Percentiles rank a stretch among this genome's conserved stretches.
Evolutionary conservation across 805 yeast species (phyloP).

Genomic region (Hanseniaspora lindneri): DNA sequence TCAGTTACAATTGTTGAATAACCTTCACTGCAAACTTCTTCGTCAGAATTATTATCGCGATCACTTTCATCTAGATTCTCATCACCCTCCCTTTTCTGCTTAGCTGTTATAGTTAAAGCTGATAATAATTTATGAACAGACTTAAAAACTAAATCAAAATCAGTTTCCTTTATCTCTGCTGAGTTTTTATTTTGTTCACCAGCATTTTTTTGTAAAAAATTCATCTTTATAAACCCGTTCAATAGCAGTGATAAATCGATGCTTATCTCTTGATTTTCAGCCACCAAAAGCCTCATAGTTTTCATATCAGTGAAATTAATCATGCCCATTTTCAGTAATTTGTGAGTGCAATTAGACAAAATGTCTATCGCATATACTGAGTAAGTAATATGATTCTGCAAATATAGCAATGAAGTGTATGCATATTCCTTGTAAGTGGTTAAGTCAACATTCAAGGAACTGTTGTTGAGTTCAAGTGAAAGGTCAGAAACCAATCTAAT

Average conservation of each 20-base stretch:
- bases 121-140: slow-evolving; percentile 11
- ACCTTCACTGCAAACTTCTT: too few relatives aligned
- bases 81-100: too few relatives aligned
- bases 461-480: slow-evolving; percentile 13
- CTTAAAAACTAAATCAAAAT: slow-evolving; percentile 12
- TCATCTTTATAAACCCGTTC: slow-evolving; percentile 13
- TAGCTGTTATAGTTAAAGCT: slow-evolving; percentile 3
- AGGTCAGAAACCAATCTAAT: slow-evolving; percentile 7
- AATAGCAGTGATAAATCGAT: slow-evolving; percentile 6
- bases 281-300: not conserved
- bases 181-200: not conserved
- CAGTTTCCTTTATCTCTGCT: slow-evolving; percentile 1
- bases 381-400: slow-evolving; percentile 13
- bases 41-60: slow-evolving; percentile 21
- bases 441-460: not conserved
- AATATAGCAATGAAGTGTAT: slow-evolving; percentile 1
- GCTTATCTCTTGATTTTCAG: not conserved
- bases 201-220: not conserved
- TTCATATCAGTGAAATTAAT: slow-evolving; percentile 7
- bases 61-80: too few relatives aligned
- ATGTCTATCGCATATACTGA: slow-evolving; percentile 14
- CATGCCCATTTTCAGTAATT: not conserved
- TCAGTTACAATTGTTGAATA: slow-evolving; percentile 22
- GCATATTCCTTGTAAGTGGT: slow-evolving; percentile 9
- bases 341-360: slow-evolving; percentile 10